Conservation (phyloP, 805 yeast species). For the Pichia cephalocereana region DNA sequence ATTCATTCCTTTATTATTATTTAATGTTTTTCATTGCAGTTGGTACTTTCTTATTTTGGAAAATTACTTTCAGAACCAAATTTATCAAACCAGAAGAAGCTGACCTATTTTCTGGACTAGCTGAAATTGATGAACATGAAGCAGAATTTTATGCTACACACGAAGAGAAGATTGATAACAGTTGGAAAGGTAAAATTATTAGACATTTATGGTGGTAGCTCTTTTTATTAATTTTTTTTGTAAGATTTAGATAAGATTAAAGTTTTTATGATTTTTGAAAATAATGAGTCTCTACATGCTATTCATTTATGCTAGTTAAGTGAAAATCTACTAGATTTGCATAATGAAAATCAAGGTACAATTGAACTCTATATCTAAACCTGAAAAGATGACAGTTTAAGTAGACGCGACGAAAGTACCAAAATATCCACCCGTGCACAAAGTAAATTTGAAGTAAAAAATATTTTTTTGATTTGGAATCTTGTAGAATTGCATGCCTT, state of each 20-base stretch:
- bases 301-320: no score
- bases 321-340: no score
- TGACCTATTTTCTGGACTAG: conserved; percentile 36
- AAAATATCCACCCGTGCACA: no score
- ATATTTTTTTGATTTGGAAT: no score
- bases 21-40: conserved; percentile 34
- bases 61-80: conserved; percentile 31
- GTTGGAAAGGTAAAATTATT: not conserved
- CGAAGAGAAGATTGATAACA: not conserved
- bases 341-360: no score
- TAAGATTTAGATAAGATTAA: not conserved
- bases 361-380: no score
- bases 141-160: conserved; percentile 19
- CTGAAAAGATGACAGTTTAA: no score
- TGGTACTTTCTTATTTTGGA: conserved; percentile 28
- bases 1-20: conserved; percentile 36
- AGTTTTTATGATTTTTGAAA: no score
- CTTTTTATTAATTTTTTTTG: not conserved
- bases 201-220: conserved; percentile 4
- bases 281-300: no score
- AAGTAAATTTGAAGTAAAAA: no score
- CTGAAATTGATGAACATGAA: conserved; percentile 43
- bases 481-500: no score
- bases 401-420: no score
- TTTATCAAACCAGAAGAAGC: conserved; percentile 35